Percentiles rank a stretch among this genome's conserved stretches.
These are phyloP conservation scores for Hamigera avellanea DNA, from an alignment of 495 filamentous ascomycete species.

Conservation along the genomic window DNA sequence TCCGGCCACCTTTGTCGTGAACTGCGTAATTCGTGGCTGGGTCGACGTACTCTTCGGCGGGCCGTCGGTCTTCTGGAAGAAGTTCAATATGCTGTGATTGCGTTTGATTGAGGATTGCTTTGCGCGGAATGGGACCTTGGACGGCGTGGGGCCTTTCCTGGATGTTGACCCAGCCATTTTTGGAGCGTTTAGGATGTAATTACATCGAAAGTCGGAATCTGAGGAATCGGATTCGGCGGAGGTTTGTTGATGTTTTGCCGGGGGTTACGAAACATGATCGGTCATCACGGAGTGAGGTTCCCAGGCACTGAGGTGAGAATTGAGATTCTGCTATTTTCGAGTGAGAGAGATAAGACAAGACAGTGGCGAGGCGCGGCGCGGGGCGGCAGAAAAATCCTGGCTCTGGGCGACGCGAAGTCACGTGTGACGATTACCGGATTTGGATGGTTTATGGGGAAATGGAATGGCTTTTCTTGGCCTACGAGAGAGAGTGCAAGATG, in stretches of 20 bases:
- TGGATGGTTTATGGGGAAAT: too few relatives aligned
- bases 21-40: constrained; percentile 31
- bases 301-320: too few relatives aligned
- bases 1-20: constrained; percentile 24
- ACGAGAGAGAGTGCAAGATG: too few relatives aligned
- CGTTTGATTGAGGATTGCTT: constrained; percentile 23
- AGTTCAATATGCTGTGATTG: constrained; percentile 69
- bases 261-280: neutral
- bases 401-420: constrained; percentile 30
- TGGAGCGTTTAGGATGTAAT: too few relatives aligned
- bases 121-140: constrained; percentile 5
- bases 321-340: too few relatives aligned
- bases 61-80: constrained; percentile 64
- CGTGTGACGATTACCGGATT: constrained; percentile 12
- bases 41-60: constrained; percentile 22
- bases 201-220: neutral
- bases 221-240: neutral
- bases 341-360: too few relatives aligned
- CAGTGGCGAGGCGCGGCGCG: constrained; percentile 12
- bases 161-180: constrained; percentile 14
- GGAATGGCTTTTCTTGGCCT: too few relatives aligned
- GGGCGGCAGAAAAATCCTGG: constrained; percentile 4
- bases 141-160: constrained; percentile 21
- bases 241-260: neutral
- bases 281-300: too few relatives aligned